A percentile compares a stretch with the other conserved stretches of the same genome.
phyloP scores from a whole-genome alignment of 306 rosid genomes.

The Hippophae tibetana region DNA sequence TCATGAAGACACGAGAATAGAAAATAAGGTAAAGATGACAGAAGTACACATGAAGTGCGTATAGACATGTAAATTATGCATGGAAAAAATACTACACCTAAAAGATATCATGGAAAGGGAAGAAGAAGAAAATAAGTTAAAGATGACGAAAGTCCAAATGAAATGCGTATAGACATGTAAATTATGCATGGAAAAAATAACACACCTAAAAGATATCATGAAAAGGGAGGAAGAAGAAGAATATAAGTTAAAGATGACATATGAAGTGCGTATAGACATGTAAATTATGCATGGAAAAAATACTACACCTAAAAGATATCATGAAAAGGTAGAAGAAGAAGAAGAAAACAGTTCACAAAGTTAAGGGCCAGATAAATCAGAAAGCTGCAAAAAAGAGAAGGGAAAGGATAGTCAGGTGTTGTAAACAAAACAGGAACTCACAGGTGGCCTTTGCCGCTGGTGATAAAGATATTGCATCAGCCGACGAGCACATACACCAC shows the following conservation, averaged over 20 bases:
- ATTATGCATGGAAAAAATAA: too few species aligned
- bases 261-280: too few species aligned
- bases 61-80: too few species aligned
- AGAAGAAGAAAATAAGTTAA: constrained; percentile 5
- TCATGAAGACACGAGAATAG: constrained; percentile 9
- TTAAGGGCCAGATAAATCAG: neutral
- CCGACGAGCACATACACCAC: constrained; percentile 88
- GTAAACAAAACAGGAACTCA: constrained; percentile 32
- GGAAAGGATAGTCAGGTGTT: neutral
- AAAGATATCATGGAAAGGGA: neutral
- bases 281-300: too few species aligned
- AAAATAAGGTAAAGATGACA: neutral
- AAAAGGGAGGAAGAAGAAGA: too few species aligned
- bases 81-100: too few species aligned
- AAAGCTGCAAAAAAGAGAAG: neutral
- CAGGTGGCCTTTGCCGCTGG: constrained; percentile 77
- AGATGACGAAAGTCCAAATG: neutral
- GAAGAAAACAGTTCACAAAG: neutral
- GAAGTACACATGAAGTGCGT: neutral
- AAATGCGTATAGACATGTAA: too few species aligned
- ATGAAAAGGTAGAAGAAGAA: too few species aligned
- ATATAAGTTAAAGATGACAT: too few species aligned
- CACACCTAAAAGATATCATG: too few species aligned
- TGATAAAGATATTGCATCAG: constrained; percentile 94
- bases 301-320: too few species aligned